A percentile compares a stretch with the other conserved stretches of the same genome.
These are phyloP conservation scores for Ceratobasidium sp. DNA, from an alignment of 1,284 basidiomycete genomes.

Conservation along the genomic window DNA sequence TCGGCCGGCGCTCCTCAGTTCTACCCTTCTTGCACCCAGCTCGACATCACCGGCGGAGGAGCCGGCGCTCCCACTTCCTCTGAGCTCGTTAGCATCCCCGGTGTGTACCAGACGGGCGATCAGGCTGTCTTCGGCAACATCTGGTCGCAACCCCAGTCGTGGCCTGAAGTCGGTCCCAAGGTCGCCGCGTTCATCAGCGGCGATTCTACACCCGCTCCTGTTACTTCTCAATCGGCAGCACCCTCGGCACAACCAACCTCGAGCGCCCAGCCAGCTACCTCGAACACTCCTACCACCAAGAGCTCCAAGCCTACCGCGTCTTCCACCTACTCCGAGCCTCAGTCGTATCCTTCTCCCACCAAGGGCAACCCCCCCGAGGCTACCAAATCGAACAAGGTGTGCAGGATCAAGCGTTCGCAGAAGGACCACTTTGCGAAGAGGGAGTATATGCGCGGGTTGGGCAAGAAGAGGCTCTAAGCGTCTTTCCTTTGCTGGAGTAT, in stretches of 20 bases:
- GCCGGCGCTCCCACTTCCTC: constrained; percentile 17
- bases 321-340: too few species aligned
- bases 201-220: neutral
- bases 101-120: constrained; percentile 38
- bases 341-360: too few species aligned
- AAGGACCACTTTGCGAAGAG: constrained; percentile 11
- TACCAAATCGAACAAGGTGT: neutral
- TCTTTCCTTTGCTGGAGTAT: neutral
- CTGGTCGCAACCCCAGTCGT: constrained; percentile 20
- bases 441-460: constrained; percentile 2
- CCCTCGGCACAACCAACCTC: too few species aligned
- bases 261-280: too few species aligned
- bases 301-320: too few species aligned
- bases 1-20: constrained; percentile 41
- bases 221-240: neutral
- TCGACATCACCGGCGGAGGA: constrained; percentile 40
- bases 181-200: constrained; percentile 36
- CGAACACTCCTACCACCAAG: too few species aligned
- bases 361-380: neutral
- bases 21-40: constrained; percentile 43
- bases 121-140: constrained; percentile 27
- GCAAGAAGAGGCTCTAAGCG: constrained; percentile 10
- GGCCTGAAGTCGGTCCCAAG: constrained; percentile 32
- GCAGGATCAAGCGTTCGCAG: constrained; percentile 6
- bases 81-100: constrained; percentile 41